Conservation (phyloP, 495 filamentous ascomycete genomes). For the Hypoxylon crocopeplum region DNA sequence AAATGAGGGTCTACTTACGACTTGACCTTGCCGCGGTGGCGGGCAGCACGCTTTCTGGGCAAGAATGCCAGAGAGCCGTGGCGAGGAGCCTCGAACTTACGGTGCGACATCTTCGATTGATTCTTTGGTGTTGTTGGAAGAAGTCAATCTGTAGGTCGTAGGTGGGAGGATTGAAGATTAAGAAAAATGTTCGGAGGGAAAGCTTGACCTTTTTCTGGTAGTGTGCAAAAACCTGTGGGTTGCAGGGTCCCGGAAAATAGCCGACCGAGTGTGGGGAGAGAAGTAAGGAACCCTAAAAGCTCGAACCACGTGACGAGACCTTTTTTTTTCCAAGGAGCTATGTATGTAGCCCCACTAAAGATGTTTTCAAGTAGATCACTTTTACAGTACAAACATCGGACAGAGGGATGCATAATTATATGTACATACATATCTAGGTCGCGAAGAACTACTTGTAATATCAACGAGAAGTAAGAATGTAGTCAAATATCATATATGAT, state of each 20-base stretch:
- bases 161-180: constrained; percentile 33
- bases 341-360: no score
- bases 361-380: no score
- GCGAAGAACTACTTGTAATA: no score
- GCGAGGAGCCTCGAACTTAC: constrained; percentile 90
- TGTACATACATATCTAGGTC: no score
- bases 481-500: no score
- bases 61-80: constrained; percentile 98
- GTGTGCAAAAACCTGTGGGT: constrained; percentile 33
- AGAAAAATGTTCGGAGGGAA: constrained; percentile 35
- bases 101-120: constrained; percentile 65
- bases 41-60: constrained; percentile 94
- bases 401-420: no score
- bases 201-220: constrained; percentile 30
- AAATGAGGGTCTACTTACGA: constrained; percentile 64
- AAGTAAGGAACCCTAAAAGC: constrained; percentile 25
- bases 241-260: constrained; percentile 39
- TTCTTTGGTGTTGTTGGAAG: constrained; percentile 40
- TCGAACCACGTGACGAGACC: constrained; percentile 9
- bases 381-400: no score
- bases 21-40: constrained; percentile 99
- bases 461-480: no score
- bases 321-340: no score
- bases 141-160: constrained; percentile 40
- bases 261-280: constrained; percentile 37